Evolutionary conservation across 345 rosid genomes (phyloP).

Genomic region (Camelina neglecta): DNA sequence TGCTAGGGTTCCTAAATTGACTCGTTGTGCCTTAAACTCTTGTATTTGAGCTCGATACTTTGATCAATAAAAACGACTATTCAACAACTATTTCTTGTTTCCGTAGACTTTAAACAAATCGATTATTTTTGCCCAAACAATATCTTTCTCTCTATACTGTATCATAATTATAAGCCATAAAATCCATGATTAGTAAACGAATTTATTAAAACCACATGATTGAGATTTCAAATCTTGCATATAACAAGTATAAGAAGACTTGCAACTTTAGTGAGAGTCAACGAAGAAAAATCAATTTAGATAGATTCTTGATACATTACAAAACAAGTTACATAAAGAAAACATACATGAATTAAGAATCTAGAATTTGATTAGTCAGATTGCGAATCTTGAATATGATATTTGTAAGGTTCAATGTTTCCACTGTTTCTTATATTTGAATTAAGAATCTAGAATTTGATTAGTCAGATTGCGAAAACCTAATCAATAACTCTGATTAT

Average conservation of each 20-base stretch:
- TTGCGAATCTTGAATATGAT: too few species aligned
- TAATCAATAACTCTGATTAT: not conserved
- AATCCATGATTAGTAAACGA: not conserved
- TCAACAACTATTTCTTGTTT: too few species aligned
- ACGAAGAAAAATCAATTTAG: not conserved
- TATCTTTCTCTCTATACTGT: not conserved
- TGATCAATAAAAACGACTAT: too few species aligned
- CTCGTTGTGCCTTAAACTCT: too few species aligned
- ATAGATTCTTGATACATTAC: not conserved
- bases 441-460: not conserved
- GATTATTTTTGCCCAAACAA: too few species aligned
- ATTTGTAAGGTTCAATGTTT: not conserved
- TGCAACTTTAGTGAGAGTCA: not conserved
- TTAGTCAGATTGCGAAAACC: not conserved
- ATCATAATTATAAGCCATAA: not conserved
- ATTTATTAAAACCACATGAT: not conserved
- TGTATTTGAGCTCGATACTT: too few species aligned
- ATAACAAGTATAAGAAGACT: not conserved
- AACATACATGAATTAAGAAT: not conserved
- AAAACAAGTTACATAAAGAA: not conserved
- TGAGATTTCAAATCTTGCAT: not conserved
- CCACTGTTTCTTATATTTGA: not conserved
- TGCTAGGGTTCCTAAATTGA: too few species aligned
- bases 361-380: too few species aligned
- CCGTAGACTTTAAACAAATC: too few species aligned